Conservation (phyloP, 2,329 filamentous ascomycete genomes). For the Lasiodiplodia sp. region DNA sequence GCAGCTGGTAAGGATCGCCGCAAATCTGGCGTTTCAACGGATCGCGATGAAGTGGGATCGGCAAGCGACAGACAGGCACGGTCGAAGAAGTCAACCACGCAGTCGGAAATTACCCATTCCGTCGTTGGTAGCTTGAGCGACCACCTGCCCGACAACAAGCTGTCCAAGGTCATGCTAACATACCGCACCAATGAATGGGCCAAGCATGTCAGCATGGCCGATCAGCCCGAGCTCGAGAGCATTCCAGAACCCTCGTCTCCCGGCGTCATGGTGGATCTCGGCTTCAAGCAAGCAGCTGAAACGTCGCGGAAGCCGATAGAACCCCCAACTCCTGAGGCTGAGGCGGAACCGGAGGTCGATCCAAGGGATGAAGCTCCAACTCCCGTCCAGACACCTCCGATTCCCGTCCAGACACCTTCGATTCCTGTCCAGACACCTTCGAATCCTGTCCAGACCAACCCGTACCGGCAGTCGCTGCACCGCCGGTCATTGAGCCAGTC, state of each 20-base stretch:
- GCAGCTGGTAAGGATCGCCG: constrained; percentile 23
- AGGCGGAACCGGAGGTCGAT: constrained; percentile 36
- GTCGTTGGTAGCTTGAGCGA: constrained; percentile 43
- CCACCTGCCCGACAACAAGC: constrained; percentile 70
- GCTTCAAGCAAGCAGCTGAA: constrained; percentile 59
- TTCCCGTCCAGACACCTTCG: constrained; percentile 1
- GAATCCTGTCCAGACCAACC: constrained; percentile 29
- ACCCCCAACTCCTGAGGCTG: constrained; percentile 3
- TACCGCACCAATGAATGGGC: constrained; percentile 97
- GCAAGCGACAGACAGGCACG: constrained; percentile 27
- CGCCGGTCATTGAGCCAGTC: constrained; percentile 37
- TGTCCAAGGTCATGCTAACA: constrained; percentile 79
- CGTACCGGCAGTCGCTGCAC: constrained; percentile 35
- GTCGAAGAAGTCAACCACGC: constrained; percentile 15
- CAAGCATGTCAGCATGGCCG: constrained; percentile 82
- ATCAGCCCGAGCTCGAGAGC: constrained; percentile 71
- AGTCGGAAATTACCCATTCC: constrained; percentile 29
- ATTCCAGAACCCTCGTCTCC: constrained; percentile 58
- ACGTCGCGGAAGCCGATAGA: constrained; percentile 14
- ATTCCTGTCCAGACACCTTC: constrained; percentile 26
- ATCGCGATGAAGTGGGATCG: constrained; percentile 13
- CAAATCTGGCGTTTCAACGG: constrained; percentile 16
- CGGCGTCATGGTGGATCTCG: constrained; percentile 49
- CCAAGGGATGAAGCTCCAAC: constrained; percentile 34
- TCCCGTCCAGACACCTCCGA: constrained; percentile 4